Percentiles rank a stretch among this genome's conserved stretches.
Conservation (phyloP, 2,329 filamentous ascomycete genomes). For the Paecilomyces fulvus region DNA sequence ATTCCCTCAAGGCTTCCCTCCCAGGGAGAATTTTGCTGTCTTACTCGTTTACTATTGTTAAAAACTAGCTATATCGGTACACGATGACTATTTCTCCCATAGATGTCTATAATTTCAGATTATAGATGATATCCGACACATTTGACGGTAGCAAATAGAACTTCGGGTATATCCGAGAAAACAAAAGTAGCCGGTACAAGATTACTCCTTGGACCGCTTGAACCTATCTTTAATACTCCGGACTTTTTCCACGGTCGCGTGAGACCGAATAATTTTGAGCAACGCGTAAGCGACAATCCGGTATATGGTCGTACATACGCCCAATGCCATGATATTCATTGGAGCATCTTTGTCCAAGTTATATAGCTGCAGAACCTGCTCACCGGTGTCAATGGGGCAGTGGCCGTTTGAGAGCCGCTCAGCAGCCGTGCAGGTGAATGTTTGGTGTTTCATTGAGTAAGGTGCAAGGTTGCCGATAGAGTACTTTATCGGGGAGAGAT, state of each 20-base stretch:
- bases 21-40: no score
- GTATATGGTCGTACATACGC: constrained; percentile 57
- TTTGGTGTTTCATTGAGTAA: constrained; percentile 53
- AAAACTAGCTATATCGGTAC: no score
- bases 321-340: constrained; percentile 55
- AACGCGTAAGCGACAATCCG: constrained; percentile 44
- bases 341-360: constrained; percentile 54
- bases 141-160: no score
- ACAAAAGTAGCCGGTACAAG: background rate
- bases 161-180: background rate
- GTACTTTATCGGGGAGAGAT: constrained; percentile 64
- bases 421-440: constrained; percentile 54
- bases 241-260: constrained; percentile 5
- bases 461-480: constrained; percentile 57
- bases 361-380: constrained; percentile 61
- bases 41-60: no score
- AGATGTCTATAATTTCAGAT: no score
- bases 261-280: constrained; percentile 20
- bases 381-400: constrained; percentile 58
- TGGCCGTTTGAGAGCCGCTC: constrained; percentile 52
- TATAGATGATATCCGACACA: no score
- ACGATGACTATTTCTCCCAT: no score
- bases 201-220: background rate
- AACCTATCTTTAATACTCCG: background rate
- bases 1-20: no score